These are phyloP conservation scores for Babesia ovis DNA, from an alignment of 169 alveolate genomes.

Conservation along the genomic window DNA sequence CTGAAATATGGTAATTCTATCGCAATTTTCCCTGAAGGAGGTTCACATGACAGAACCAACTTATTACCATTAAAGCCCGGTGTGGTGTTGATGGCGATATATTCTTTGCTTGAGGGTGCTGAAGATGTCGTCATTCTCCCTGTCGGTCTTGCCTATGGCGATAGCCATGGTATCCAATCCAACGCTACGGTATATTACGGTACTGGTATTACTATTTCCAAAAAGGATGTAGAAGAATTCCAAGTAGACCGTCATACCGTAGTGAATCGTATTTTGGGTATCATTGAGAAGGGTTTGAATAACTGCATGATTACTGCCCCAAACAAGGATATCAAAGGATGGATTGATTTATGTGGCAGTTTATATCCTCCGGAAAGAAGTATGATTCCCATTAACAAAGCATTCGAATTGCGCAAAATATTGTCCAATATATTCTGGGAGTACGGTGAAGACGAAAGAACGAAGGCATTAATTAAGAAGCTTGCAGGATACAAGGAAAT, in stretches of 20 bases:
- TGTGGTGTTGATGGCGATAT: slow-evolving; percentile 90
- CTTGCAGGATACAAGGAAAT: slow-evolving; percentile 79
- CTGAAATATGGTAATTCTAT: slow-evolving; percentile 87
- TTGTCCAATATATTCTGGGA: slow-evolving; percentile 82
- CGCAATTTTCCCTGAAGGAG: slow-evolving; percentile 95
- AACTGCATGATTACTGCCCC: slow-evolving; percentile 82
- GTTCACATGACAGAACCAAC: slow-evolving; percentile 93
- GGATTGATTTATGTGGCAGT: slow-evolving; percentile 79
- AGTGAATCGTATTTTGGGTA: slow-evolving; percentile 70
- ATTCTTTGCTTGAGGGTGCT: slow-evolving; percentile 89
- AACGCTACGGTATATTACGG: slow-evolving; percentile 85
- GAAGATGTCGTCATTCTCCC: slow-evolving; percentile 88
- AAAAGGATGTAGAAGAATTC: slow-evolving; percentile 75
- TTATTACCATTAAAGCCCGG: slow-evolving; percentile 94
- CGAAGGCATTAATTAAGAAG: slow-evolving; percentile 73
- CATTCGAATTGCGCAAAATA: slow-evolving; percentile 77
- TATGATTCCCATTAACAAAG: slow-evolving; percentile 79
- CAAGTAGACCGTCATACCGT: slow-evolving; percentile 74
- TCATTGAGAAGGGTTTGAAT: slow-evolving; percentile 79
- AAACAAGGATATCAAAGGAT: slow-evolving; percentile 75
- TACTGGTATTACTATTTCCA: slow-evolving; percentile 78
- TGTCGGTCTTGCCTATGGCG: slow-evolving; percentile 83
- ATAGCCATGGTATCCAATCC: slow-evolving; percentile 82
- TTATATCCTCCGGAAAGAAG: slow-evolving; percentile 88
- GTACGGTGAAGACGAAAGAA: slow-evolving; percentile 75